Conservation (phyloP, 164 flowering plant genomes). For the Berberis vulgaris region DNA sequence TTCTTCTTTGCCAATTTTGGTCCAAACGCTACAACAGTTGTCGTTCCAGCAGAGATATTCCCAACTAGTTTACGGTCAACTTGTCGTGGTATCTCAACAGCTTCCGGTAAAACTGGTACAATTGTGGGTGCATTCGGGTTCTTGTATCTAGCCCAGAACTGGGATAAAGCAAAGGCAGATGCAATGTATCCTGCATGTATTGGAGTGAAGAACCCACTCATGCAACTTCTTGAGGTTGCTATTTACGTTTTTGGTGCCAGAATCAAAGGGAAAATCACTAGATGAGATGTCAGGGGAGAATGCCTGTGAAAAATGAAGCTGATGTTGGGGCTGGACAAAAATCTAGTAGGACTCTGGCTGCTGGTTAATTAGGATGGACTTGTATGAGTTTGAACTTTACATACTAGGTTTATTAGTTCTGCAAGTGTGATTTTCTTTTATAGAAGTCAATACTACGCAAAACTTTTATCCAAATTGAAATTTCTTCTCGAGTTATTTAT, state of each 20-base stretch:
- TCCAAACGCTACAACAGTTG: conserved; percentile 33
- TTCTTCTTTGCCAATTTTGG: conserved; percentile 42
- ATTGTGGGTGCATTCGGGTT: conserved; percentile 39
- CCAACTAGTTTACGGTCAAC: conserved; percentile 28
- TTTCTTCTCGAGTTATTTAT: no score
- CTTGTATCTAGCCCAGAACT: conserved; percentile 37
- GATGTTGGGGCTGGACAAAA: no score
- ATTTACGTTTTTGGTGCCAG: conserved; percentile 59
- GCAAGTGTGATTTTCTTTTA: no score
- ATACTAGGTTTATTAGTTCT: no score
- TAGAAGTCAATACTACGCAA: no score
- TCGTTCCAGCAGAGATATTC: conserved; percentile 39
- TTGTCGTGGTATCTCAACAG: conserved; percentile 41
- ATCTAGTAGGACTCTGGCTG: no score
- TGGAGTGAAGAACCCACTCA: conserved; percentile 52
- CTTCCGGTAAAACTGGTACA: conserved; percentile 37
- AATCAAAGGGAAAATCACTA: conserved; percentile 52
- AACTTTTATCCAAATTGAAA: no score
- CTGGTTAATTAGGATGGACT: no score
- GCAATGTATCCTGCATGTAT: conserved; percentile 69
- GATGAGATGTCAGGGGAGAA: conserved; percentile 63
- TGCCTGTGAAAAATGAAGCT: not conserved
- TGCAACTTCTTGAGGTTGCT: conserved; percentile 38
- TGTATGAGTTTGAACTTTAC: no score
- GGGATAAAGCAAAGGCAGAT: conserved; percentile 41